Evolutionary conservation across 2,329 filamentous ascomycete species (phyloP), one percentile per base, ranked within the genome.

Genomic region (Aspergillus luchuensis): DNA sequence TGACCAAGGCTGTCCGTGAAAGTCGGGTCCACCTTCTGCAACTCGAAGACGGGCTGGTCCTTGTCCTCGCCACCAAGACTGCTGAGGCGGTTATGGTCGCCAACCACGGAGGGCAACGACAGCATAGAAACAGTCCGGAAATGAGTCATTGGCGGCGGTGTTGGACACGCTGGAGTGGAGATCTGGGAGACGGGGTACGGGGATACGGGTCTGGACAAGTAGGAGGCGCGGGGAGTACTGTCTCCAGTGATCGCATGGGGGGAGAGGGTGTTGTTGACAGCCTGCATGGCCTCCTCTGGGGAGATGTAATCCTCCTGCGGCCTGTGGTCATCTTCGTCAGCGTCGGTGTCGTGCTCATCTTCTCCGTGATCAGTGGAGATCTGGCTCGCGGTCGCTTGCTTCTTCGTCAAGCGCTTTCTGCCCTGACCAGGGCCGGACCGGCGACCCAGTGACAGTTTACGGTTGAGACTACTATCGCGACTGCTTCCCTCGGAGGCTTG

Each of bases 21-120:
- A 76, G 85, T 87, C 2, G 86, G 87, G 66, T 87, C 85, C 0
- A 89, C 84, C 59, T 88, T 85, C 69, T 89, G 87, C 23, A 88
- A 81, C 63, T 84, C 82, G 68, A 83, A 86, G 67, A 58, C 39
- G 8, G 57, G 49, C 17, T 87, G 81, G 53, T 82, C 82, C 67
- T 85, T 85, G 59, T 85, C 84, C 23, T 85, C 84, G 2, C 33
- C 33, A 5, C 33, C 33, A 11, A 36, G 33, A 36, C 33, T 36
- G 33, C 33, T 36, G 11, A 43, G 25, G 25, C 28, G 39, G 28
- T 30, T 83, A 67, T 86, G 85, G 58, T 85, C 84, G 23, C 85
- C 84, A 23, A 87, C 80, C 21, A 89, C 80, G 5, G 79, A 79
- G 52, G 85, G 78, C 4, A 87, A 76, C 36, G 83, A 86, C n/a